Evolutionary conservation across 805 yeast species (phyloP), one percentile per base, ranked within the genome.

Genomic region (Candida schatavii): DNA sequence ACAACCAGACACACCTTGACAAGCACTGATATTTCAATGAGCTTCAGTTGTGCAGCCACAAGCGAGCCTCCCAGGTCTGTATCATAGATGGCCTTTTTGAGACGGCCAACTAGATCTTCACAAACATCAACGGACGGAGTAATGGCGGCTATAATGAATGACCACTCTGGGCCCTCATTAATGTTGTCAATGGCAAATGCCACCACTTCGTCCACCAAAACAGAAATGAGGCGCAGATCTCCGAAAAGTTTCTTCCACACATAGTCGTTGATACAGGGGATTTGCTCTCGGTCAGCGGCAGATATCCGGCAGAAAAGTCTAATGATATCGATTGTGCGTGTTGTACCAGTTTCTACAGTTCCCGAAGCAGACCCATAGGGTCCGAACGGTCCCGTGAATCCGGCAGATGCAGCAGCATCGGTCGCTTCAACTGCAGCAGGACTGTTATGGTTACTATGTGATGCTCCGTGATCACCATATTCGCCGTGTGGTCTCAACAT

Each of bases 71-170:
- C 46, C 11, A 70, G 64, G 1, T 76, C 75, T 20, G 81, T 72
- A 7, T 74, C 69, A 27, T 70, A 70, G 1, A 86, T 73, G 32
- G 81, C 71, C 7, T 68, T 68, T 46, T 81, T 71, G 31, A 88
- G 58, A 46, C 85, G 69, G 25, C 70, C 59, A 29, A 88, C 68
- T 2, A 87, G 75, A 39, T 77, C 73, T 5, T 87, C 83, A 52
- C 88, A 81, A 2, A 86, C 70, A 47, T 82, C 87, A n/a, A 82
- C 68, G 1, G 91, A 81, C 3, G 95, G 89, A 0, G 83, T 74
- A 48, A 88, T 66, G n/a, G 84, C 70, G 0, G 83, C 72, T 2
- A 83, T 72, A 4, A 81, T 74, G 36, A 74, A 77, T 15, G 74
- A 72, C 88, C 88, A 85, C 37, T 75, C 81, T 29, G 78, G 75